Percentiles rank a stretch among this genome's conserved stretches.
These are phyloP conservation scores for Leptographium wingfieldii DNA, from an alignment of 2,329 filamentous ascomycete species.

Conservation along the genomic window DNA sequence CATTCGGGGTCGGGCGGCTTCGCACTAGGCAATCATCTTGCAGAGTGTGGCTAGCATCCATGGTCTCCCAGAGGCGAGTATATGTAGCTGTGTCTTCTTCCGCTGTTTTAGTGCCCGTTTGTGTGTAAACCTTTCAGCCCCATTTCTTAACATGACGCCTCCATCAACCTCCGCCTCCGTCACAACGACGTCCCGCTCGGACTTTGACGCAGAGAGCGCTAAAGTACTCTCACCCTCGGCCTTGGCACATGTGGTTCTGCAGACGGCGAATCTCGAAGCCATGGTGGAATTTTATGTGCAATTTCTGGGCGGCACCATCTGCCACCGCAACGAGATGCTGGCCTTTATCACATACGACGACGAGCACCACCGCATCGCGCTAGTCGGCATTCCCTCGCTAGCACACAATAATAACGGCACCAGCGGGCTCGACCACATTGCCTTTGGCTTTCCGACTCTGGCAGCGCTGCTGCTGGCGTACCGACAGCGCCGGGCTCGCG, in stretches of 20 bases:
- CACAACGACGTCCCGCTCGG: background rate
- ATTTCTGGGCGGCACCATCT: slow-evolving; percentile 22
- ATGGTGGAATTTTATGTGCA: slow-evolving; percentile 25
- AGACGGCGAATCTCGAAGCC: slow-evolving; percentile 13
- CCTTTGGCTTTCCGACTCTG: slow-evolving; percentile 26
- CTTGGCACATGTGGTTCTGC: slow-evolving; percentile 7
- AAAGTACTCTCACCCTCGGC: slow-evolving; percentile 2
- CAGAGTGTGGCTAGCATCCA: background rate
- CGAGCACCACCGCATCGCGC: slow-evolving; percentile 34
- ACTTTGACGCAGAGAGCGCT: background rate
- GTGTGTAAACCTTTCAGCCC: background rate
- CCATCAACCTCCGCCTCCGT: background rate
- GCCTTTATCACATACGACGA: slow-evolving; percentile 31
- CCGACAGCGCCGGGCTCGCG: slow-evolving; percentile 20
- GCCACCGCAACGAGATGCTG: slow-evolving; percentile 15
- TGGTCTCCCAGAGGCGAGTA: background rate
- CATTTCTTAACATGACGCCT: background rate
- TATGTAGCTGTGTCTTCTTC: background rate
- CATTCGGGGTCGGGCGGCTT: background rate
- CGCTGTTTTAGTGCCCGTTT: background rate
- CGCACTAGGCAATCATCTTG: background rate
- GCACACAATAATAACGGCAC: slow-evolving; percentile 11
- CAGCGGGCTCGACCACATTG: slow-evolving; percentile 27
- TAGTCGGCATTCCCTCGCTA: slow-evolving; percentile 18
- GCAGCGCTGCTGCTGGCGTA: slow-evolving; percentile 24